A percentile compares a stretch with the other conserved stretches of the same genome.
Conservation (phyloP, 2,329 filamentous ascomycete genomes). For the Xylaria sp. region DNA sequence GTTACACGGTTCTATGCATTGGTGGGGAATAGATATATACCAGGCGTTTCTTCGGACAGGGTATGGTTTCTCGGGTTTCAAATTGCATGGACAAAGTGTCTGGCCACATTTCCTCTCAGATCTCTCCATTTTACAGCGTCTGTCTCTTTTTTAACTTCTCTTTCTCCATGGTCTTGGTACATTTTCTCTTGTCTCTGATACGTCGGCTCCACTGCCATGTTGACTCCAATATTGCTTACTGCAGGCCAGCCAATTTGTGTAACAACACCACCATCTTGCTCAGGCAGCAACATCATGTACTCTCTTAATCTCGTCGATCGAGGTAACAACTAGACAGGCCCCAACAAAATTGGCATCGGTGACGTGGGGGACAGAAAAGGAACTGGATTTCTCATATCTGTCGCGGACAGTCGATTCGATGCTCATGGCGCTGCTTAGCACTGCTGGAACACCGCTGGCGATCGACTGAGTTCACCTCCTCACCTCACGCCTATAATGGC, state of each 20-base stretch:
- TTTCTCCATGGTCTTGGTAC: constrained; percentile 10
- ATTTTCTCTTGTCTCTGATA: constrained; percentile 23
- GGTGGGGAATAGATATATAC: constrained; percentile 37
- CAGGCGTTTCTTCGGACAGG: constrained; percentile 38
- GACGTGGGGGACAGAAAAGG: constrained; percentile 9
- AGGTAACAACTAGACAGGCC: constrained; percentile 30
- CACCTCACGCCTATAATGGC: constrained; percentile 15
- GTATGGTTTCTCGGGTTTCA: constrained; percentile 17
- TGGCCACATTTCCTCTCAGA: constrained; percentile 18
- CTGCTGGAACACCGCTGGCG: constrained; percentile 28
- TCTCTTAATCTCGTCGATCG: constrained; percentile 28
- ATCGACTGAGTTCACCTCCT: constrained; percentile 22
- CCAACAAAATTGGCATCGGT: constrained; percentile 14
- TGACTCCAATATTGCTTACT: constrained; percentile 22
- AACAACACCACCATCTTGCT: constrained; percentile 35
- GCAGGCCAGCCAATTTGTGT: constrained; percentile 37
- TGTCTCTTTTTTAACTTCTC: background rate
- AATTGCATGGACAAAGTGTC: constrained; percentile 32
- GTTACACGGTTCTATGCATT: constrained; percentile 36
- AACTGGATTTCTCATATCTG: constrained; percentile 32
- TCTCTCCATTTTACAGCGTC: background rate
- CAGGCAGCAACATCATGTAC: constrained; percentile 39
- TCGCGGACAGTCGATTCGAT: constrained; percentile 21
- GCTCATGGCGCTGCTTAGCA: constrained; percentile 27
- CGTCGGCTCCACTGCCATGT: constrained; percentile 4